phyloP scores from a whole-genome alignment of 176 grass and related monocot genomes.

The Triticum timopheevii region DNA sequence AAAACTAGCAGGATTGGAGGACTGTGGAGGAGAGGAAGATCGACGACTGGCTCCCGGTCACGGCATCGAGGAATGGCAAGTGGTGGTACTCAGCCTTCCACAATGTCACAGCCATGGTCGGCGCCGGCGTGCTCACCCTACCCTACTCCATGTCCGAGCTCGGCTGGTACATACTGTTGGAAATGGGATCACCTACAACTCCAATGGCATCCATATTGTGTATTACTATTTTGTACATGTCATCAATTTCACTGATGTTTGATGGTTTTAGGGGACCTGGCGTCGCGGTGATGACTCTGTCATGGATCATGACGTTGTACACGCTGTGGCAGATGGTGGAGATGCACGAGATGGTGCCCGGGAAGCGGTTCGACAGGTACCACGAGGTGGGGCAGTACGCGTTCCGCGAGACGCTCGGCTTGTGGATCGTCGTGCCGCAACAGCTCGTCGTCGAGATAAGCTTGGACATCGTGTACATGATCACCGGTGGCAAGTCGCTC shows the following conservation, averaged over 20 bases:
- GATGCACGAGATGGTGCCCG: slow-evolving; percentile 97
- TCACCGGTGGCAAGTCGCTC: too few relatives aligned
- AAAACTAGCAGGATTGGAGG: slow-evolving; percentile 1
- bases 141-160: slow-evolving; percentile 81
- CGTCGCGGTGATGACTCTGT: too few relatives aligned
- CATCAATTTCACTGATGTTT: too few relatives aligned
- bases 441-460: slow-evolving; percentile 47
- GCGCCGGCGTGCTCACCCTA: slow-evolving; percentile 78
- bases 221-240: too few relatives aligned
- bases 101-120: slow-evolving; percentile 72
- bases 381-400: slow-evolving; percentile 89
- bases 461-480: too few relatives aligned
- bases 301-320: slow-evolving; percentile 47
- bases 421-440: slow-evolving; percentile 85
- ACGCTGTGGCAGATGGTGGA: slow-evolving; percentile 99
- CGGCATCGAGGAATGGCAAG: background rate
- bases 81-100: background rate
- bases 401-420: slow-evolving; percentile 70
- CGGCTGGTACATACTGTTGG: slow-evolving; percentile 49
- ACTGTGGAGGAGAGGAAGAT: background rate
- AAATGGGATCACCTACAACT: background rate
- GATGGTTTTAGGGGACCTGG: too few relatives aligned
- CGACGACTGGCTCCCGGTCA: background rate
- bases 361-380: slow-evolving; percentile 84
- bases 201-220: too few relatives aligned